These are phyloP conservation scores for Paxillus involutus DNA, from an alignment of 768 basidiomycete genomes.

Conservation along the genomic window DNA sequence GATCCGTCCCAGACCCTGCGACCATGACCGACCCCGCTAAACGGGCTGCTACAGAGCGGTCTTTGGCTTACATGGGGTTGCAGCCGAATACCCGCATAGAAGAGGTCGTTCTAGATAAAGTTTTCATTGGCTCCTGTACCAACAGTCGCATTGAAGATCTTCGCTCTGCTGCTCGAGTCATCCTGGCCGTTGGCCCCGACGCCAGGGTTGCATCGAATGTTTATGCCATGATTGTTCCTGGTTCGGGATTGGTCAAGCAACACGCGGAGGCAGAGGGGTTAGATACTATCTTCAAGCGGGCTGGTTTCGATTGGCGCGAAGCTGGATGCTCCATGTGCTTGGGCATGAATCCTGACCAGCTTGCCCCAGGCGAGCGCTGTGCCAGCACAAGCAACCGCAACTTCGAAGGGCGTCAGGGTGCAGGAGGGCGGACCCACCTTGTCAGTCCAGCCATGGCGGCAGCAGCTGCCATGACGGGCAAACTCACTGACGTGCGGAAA, in stretches of 20 bases:
- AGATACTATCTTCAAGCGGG: conserved; percentile 82
- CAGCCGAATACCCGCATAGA: conserved; percentile 76
- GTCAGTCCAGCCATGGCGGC: conserved; percentile 92
- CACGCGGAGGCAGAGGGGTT: conserved; percentile 90
- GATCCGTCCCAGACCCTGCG: conserved; percentile 74
- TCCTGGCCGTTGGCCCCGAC: conserved; percentile 70
- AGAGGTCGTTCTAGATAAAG: conserved; percentile 79
- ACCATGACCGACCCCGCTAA: conserved; percentile 63
- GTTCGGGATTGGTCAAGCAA: conserved; percentile 86
- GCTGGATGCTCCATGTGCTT: conserved; percentile 96
- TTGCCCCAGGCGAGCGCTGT: conserved; percentile 80
- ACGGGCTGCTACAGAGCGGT: conserved; percentile 68
- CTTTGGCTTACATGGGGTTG: conserved; percentile 87
- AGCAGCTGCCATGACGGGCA: conserved; percentile 84
- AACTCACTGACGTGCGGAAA: conserved; percentile 82
- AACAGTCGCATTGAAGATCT: conserved; percentile 94
- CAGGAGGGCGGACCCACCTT: conserved; percentile 87
- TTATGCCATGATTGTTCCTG: conserved; percentile 89
- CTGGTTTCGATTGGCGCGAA: conserved; percentile 94
- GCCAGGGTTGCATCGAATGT: conserved; percentile 74
- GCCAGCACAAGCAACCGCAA: conserved; percentile 93
- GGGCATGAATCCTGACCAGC: conserved; percentile 94
- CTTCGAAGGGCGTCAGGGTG: conserved; percentile 87
- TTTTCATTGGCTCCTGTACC: conserved; percentile 94
- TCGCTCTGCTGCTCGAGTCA: conserved; percentile 78